Evolutionary conservation across 345 rosid species (phyloP), one percentile per base, ranked within the genome.

Genomic region (Gossypium herbaceum): DNA sequence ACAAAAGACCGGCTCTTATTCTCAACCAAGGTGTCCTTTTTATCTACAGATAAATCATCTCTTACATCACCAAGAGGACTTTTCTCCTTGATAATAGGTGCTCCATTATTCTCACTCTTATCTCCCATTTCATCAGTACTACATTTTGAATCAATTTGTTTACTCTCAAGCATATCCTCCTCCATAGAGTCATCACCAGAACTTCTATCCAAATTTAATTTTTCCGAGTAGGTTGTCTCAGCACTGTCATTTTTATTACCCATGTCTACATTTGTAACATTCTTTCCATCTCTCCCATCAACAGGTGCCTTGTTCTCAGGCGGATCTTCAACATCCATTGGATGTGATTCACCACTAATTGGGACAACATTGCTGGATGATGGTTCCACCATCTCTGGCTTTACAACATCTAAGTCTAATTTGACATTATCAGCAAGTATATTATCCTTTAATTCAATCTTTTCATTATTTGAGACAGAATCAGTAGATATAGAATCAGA

Each of bases 401-500:
- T 93, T 88, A 77, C 81, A 88, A 85, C 87, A 90, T 89, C 96
- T 90, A 88, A 84, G 82, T 93, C 98, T 96, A 96, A 78, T 93
- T 92, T 89, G 89, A 89, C 90, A 96, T 92, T 79, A 89, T 90
- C 99, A 95, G 89, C 90, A 93, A 84, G 90, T 87, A 89, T 79
- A 79, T 90, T 90, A 95, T 90, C 98, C 94, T 93, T 95, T 81
- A 87, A 85, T 90, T 93, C 97, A 88, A 85, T 85, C 86, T 88
- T 95, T 88, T 86, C 94, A 89, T 86, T 91, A 93, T 88, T 91
- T 90, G 97, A 89, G 80, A 93, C 91, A 93, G 88, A 92, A 96
- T 93, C 97, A 92, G 94, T 84, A 96, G 92, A 85, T 90, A 96
- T 83, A 89, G 97, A 89, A 91, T 90, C 94, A 90, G 92, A 96